Evolutionary conservation across 2,329 filamentous ascomycete species (phyloP), one percentile per base, ranked within the genome.

Genomic region (Periglandula ipomoeae): DNA sequence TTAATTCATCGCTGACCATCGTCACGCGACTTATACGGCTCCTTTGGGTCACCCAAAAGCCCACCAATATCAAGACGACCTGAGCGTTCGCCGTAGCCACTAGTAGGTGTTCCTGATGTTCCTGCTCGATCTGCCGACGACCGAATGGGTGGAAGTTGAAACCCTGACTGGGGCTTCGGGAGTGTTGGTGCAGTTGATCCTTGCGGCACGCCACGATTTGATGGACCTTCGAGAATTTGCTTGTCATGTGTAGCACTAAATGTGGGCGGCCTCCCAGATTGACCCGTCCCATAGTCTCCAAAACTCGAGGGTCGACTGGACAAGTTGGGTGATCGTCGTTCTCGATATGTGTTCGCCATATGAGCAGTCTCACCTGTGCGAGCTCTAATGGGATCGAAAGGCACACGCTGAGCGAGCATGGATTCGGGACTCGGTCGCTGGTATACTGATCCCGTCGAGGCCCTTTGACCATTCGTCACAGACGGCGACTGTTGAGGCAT

Each of bases 1-100:
- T 38, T 39, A 43, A 15, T 22, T 34, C 45, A 39, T 27, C 40
- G 37, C 6, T 34, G 30, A 19, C 40, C 38, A n/a, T 42, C 22
- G 5, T 47, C 42, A 5, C 54, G 56, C 24, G 56, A 52, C 44
- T 56, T 57, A 52, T 54, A 61, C 43, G 55, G 61, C 34, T 54
- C 69, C 56, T 74, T 74, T 22, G 75, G 72, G 62, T 72, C 78
- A 55, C 80, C 81, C 58, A 85, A 78, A 58, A 80, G 69, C 2
- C 79, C 79, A 10, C 73, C 76, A 52, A 84, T 83, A 56, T 81
- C 78, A 44, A 83, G 74, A 15, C 80, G 73, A 34, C 70, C 64
- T 17, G 70, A 65, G 24, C 76, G 71, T 48, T 79, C 76, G 49
- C 77, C 74, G 39, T 73, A 69, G 48, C 61, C 59, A 62, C 68